These are phyloP conservation scores for Trametes punicea DNA, from an alignment of 768 basidiomycete species.

Conservation along the genomic window DNA sequence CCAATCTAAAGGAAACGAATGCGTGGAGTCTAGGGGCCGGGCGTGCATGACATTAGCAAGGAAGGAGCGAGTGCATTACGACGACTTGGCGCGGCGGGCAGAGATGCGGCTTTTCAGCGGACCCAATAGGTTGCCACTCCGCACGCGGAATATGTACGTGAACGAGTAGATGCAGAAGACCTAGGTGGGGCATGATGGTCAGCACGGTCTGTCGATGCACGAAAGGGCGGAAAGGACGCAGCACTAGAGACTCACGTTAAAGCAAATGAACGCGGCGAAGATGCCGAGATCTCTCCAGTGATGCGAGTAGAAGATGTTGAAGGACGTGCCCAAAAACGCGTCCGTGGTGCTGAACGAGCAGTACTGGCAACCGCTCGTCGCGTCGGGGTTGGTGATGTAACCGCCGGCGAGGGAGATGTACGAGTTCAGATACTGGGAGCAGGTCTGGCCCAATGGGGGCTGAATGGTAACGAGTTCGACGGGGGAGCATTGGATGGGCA, in stretches of 20 bases:
- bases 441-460: slow-evolving; percentile 45
- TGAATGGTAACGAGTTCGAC: slow-evolving; percentile 58
- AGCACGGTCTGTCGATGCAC: background rate
- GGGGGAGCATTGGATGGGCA: slow-evolving; percentile 51
- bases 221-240: background rate
- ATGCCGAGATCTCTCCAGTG: slow-evolving; percentile 49
- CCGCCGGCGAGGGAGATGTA: slow-evolving; percentile 45
- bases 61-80: background rate
- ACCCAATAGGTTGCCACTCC: slow-evolving; percentile 14
- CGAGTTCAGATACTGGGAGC: slow-evolving; percentile 41
- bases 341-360: slow-evolving; percentile 62
- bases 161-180: slow-evolving; percentile 43
- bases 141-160: slow-evolving; percentile 57
- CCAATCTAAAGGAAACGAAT: background rate
- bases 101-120: slow-evolving; percentile 9
- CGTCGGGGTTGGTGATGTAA: slow-evolving; percentile 42
- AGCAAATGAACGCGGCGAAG: slow-evolving; percentile 40
- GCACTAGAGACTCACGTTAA: slow-evolving; percentile 38
- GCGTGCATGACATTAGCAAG: background rate
- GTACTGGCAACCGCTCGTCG: slow-evolving; percentile 41
- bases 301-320: slow-evolving; percentile 59
- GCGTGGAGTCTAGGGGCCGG: background rate
- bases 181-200: slow-evolving; percentile 30
- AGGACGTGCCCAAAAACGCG: slow-evolving; percentile 47
- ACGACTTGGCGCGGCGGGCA: background rate